phyloP scores from a whole-genome alignment of 371 early-diverging fungal species.

The Mucor irregularis region DNA sequence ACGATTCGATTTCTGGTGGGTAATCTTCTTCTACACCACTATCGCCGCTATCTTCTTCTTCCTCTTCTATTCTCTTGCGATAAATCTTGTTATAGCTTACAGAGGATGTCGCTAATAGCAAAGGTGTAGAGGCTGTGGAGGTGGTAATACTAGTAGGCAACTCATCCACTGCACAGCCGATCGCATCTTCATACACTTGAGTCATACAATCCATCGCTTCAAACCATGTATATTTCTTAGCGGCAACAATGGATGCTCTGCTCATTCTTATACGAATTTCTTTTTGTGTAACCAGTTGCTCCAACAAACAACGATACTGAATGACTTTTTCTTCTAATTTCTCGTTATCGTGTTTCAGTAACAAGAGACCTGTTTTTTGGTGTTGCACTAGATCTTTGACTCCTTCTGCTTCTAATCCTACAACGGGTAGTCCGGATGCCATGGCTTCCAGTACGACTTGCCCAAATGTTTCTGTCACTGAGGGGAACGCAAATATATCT shows the following conservation, averaged over 20 bases:
- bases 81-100: too few relatives aligned
- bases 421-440: conserved; percentile 49
- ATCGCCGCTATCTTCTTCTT: conserved; percentile 7
- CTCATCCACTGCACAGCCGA: not conserved
- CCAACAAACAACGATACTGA: conserved; percentile 24
- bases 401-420: conserved; percentile 46
- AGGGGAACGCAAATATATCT: conserved; percentile 53
- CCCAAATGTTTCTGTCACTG: conserved; percentile 51
- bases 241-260: conserved; percentile 21
- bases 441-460: conserved; percentile 52
- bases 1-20: not conserved
- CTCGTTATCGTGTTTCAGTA: conserved; percentile 24
- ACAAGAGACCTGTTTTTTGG: conserved; percentile 37
- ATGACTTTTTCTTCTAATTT: conserved; percentile 13
- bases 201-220: conserved; percentile 51
- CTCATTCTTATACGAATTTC: conserved; percentile 19
- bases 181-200: conserved; percentile 33
- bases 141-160: not conserved
- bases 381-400: conserved; percentile 46
- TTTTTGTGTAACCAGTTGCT: conserved; percentile 16
- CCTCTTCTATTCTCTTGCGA: too few relatives aligned
- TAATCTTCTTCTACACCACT: conserved; percentile 35
- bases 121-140: too few relatives aligned
- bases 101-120: too few relatives aligned
- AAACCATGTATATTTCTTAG: conserved; percentile 45